A percentile compares a stretch with the other conserved stretches of the same genome.
These are phyloP conservation scores for Nidula microcarpa DNA, from an alignment of 768 basidiomycete species.

Conservation along the genomic window DNA sequence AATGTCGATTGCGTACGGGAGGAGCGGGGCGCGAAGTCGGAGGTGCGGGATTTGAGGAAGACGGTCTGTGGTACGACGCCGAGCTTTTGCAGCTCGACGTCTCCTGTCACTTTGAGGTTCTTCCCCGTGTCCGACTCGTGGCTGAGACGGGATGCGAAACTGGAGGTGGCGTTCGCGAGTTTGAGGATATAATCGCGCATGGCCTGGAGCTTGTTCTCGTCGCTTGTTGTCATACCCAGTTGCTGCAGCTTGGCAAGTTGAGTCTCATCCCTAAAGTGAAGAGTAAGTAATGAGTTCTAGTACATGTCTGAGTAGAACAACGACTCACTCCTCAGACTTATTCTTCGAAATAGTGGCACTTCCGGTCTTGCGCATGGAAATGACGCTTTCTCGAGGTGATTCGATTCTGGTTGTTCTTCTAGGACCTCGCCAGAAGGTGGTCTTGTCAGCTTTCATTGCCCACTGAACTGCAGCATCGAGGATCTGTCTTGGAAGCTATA, in stretches of 20 bases:
- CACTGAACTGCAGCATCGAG: conserved; percentile 85
- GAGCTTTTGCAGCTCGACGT: conserved; percentile 81
- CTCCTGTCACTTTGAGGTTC: conserved; percentile 58
- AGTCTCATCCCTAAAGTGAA: conserved; percentile 60
- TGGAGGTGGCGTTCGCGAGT: conserved; percentile 74
- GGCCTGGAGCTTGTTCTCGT: conserved; percentile 83
- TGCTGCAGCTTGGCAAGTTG: conserved; percentile 80
- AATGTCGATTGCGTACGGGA: conserved; percentile 31
- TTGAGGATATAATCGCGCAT: conserved; percentile 89
- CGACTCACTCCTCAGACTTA: conserved; percentile 73
- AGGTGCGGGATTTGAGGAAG: conserved; percentile 64
- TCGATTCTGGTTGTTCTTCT: conserved; percentile 40
- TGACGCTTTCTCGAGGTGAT: conserved; percentile 69
- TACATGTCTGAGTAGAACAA: background rate
- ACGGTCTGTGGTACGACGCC: conserved; percentile 90
- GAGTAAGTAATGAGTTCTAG: conserved; percentile 3
- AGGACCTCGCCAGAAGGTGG: conserved; percentile 72
- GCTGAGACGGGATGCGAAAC: conserved; percentile 64
- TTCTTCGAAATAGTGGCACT: conserved; percentile 38
- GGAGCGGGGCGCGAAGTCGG: conserved; percentile 34
- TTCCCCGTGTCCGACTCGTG: conserved; percentile 62
- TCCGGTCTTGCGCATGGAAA: conserved; percentile 55
- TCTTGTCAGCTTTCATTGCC: conserved; percentile 82
- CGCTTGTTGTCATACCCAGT: conserved; percentile 77
- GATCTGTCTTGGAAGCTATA: conserved; percentile 57